Evolutionary conservation across 2,329 filamentous ascomycete genomes (phyloP), one percentile per base, ranked within the genome.

Genomic region (Fusarium sp.): DNA sequence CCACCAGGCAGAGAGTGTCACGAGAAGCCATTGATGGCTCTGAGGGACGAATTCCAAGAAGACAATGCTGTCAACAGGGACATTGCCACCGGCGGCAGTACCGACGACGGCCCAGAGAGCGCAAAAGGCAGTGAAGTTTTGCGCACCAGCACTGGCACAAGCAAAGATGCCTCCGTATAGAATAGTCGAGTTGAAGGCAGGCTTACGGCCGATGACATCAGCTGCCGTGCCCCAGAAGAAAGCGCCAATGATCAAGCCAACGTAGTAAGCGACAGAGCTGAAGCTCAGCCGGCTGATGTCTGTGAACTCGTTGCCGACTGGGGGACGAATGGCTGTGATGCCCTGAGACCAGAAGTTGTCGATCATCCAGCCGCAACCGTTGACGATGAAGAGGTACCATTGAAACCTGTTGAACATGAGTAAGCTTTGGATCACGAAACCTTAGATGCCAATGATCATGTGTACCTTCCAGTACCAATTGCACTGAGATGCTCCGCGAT

Each of bases 121-220:
- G 10, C 86, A 88, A 36, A 91, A 86, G 0, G 87, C 86, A 1
- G 85, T 86, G 66, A 91, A 92, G 67, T 86, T 90, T 3, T 87
- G 87, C 0, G 88, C 86, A 0, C 88, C 87, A 0, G 89, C 90
- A 5, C 88, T 88, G 1, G 88, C 82, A 33, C 91, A 84, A 0
- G 88, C 91, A 74, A 91, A 92, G 3, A 91, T 83, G 3, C 83
- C 84, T 2, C 82, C 83, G 6, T 85, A 78, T 2, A 86, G 73
- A 4, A 86, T 80, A 0, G 85, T 86, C 0, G 75, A 78, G 63
- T 86, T 86, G 75, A 86, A 86, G 1, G 85, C 85, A 1, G 81
- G 84, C 31, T 80, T 80, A 13, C 84, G 81, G 14, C 84, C 84
- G 62, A 85, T 79, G 14, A 86, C 61, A 61, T 84, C 84, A 22